These are phyloP conservation scores for Beverwykella pulmonaria DNA, from an alignment of 495 filamentous ascomycete genomes.

Conservation along the genomic window DNA sequence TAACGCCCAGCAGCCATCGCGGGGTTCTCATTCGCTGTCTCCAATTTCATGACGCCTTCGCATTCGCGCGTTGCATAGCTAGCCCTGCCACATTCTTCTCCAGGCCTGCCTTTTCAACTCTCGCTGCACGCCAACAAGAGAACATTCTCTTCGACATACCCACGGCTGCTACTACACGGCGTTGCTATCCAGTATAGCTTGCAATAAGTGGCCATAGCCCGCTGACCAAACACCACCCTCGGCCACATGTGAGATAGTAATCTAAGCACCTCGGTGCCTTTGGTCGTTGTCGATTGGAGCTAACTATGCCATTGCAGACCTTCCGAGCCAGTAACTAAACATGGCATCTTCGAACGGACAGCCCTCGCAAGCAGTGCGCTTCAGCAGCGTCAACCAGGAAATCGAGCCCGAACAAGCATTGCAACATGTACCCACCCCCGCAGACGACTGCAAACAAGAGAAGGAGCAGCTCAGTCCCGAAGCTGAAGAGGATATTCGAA, in stretches of 20 bases:
- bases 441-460: constrained; percentile 40
- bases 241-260: not conserved
- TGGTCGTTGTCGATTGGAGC: not conserved
- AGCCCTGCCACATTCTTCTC: not conserved
- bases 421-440: constrained; percentile 44
- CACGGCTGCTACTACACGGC: not conserved
- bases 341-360: constrained; percentile 26
- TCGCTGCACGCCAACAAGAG: not conserved
- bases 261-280: not conserved
- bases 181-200: not conserved
- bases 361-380: constrained; percentile 63
- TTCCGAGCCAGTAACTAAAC: not conserved
- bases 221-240: not conserved
- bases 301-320: constrained; percentile 10
- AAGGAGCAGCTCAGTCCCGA: constrained; percentile 51
- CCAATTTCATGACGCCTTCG: constrained; percentile 14
- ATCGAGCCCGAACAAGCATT: constrained; percentile 62
- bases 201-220: not conserved
- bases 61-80: not conserved
- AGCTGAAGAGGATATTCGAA: constrained; percentile 67
- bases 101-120: not conserved
- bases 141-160: not conserved
- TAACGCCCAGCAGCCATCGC: constrained; percentile 3
- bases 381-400: constrained; percentile 77
- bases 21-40: constrained; percentile 14